A percentile compares a stretch with the other conserved stretches of the same genome.
Evolutionary conservation across 1,284 basidiomycete genomes (phyloP).

Genomic region (Heterobasidion occidentale): DNA sequence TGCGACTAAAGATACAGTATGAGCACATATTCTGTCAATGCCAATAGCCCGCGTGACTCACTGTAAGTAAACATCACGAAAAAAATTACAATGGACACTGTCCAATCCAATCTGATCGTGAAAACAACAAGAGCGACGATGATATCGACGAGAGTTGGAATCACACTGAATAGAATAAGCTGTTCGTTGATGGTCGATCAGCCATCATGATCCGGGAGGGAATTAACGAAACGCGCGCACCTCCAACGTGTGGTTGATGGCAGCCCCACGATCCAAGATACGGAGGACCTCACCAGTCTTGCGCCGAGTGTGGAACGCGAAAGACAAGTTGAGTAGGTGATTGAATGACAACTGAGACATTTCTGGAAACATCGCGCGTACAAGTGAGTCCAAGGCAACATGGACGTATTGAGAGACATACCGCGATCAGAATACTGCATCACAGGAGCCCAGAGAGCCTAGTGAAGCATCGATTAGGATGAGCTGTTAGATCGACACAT

Average conservation of each 20-base stretch:
- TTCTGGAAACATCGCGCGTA: slow-evolving; percentile 28
- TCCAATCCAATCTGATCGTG: slow-evolving; percentile 58
- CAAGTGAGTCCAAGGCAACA: not conserved
- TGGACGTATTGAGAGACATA: slow-evolving; percentile 15
- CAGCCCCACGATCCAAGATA: slow-evolving; percentile 57
- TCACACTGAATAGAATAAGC: slow-evolving; percentile 71
- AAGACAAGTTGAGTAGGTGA: slow-evolving; percentile 74
- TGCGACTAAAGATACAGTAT: slow-evolving; percentile 31
- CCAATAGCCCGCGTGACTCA: slow-evolving; percentile 24
- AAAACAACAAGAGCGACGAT: slow-evolving; percentile 61
- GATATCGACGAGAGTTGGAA: slow-evolving; percentile 79
- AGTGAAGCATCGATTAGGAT: slow-evolving; percentile 4
- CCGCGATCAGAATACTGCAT: slow-evolving; percentile 80
- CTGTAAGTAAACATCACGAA: slow-evolving; percentile 72
- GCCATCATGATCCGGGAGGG: not conserved
- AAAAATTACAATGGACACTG: slow-evolving; percentile 63
- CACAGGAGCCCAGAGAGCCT: slow-evolving; percentile 76
- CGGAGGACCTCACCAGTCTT: slow-evolving; percentile 61
- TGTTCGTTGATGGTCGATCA: slow-evolving; percentile 15
- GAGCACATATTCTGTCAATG: not conserved
- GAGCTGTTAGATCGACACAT: not conserved
- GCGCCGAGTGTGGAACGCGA: slow-evolving; percentile 77
- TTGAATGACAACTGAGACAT: slow-evolving; percentile 78
- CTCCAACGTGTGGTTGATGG: slow-evolving; percentile 41
- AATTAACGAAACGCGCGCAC: slow-evolving; percentile 11